Evolutionary conservation across 306 rosid genomes (phyloP), one percentile per base, ranked within the genome.

Genomic region (Cercis canadensis): DNA sequence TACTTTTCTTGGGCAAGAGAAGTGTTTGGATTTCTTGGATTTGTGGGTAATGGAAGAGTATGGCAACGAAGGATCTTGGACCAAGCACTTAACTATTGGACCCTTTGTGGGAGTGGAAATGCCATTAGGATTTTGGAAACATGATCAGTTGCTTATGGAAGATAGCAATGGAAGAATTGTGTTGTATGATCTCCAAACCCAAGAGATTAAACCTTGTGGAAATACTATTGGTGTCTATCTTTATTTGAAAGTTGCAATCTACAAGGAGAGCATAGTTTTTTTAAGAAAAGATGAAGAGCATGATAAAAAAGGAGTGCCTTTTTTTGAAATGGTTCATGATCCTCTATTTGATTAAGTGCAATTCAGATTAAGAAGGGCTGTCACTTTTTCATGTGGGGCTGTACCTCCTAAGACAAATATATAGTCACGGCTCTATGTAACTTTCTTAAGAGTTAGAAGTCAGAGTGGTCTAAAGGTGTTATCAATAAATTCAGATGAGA

Each of bases 21-120:
- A 32, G 4, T 12, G n/a, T 1, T 24, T 24, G 29, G 2, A 24
- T 1, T 24, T 24, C 18, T 66, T 66, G 16, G 72, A 66, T 11
- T 31, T 66, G 47, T 66, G 72, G 72, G 60, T 66, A 8, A 8
- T 49, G 47, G 47, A 66, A 17, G 72, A 66, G 11, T 66, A 66
- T 36, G 36, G 49, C 7, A 33, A 66, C 16, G 72, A 66, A 9
- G 18, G 32, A 10, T 50, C 60, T 49, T 66, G 72, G 63, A 36
- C 21, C 6, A 33, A 34, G 45, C 37, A 11, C 15, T 45, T 5
- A 7, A 44, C 32, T 43, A 43, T 13, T 4, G 12, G 19, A 24
- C 40, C 55, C 18, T 13, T 29, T 7, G 17, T 11, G 3, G 49
- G 8, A 33, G 60, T 37, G n/a, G 14, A 7, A 0, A 18, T 18